phyloP scores from a whole-genome alignment of 225 moss, liverwort and hornwort species.

The Climacium dendroides region DNA sequence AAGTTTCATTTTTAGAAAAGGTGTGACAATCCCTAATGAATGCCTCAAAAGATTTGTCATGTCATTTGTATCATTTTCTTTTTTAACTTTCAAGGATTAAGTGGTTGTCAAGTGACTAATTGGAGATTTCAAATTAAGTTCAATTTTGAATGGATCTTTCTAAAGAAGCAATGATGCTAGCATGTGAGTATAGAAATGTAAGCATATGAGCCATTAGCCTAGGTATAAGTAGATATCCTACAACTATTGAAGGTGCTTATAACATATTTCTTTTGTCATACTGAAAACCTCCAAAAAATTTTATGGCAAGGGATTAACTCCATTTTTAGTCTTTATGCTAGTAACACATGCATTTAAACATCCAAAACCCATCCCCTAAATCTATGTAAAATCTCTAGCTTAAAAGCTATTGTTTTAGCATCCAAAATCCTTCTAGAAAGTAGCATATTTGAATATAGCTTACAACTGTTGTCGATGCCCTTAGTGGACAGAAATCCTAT shows the following conservation, averaged over 20 bases:
- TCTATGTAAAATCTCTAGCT: no score
- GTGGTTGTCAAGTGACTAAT: fast-evolving
- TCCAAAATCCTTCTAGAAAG: no score
- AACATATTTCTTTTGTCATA: background rate
- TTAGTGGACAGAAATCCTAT: no score
- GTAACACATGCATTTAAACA: no score
- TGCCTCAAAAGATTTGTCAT: background rate
- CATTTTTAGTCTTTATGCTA: no score
- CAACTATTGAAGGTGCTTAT: background rate
- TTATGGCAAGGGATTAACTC: no score
- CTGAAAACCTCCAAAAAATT: no score
- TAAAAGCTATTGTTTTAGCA: no score
- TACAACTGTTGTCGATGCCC: no score
- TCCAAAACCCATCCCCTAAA: no score
- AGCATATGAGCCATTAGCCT: fast-evolving
- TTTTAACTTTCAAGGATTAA: background rate
- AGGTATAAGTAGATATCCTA: background rate
- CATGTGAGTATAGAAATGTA: background rate
- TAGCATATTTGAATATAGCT: no score
- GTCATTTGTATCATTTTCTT: background rate
- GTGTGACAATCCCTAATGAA: background rate
- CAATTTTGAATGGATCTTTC: background rate
- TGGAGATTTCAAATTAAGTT: background rate
- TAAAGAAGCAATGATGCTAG: background rate
- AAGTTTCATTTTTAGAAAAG: background rate